Conservation (phyloP, 2,329 filamentous ascomycete species). For the Monilinia fructicola region DNA sequence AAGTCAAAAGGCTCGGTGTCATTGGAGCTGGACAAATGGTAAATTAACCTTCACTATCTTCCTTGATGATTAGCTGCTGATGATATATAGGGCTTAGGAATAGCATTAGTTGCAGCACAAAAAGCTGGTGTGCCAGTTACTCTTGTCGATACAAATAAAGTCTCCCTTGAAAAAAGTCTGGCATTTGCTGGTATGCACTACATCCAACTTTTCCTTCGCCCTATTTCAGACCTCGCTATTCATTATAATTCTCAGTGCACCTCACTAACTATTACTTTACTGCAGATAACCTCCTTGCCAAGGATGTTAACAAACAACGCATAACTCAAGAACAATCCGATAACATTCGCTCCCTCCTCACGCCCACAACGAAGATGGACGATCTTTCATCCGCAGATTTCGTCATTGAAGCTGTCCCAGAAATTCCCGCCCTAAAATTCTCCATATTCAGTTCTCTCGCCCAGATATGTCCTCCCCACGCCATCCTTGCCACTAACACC, state of each 20-base stretch:
- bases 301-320: conserved; percentile 85
- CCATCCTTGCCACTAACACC: conserved; percentile 94
- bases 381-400: conserved; percentile 85
- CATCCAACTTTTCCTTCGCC: not conserved
- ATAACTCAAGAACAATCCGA: conserved; percentile 81
- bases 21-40: conserved; percentile 97
- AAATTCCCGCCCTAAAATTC: conserved; percentile 83
- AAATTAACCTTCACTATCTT: conserved; percentile 28
- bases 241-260: not conserved
- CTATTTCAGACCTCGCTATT: not conserved
- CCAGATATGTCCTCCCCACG: conserved; percentile 75
- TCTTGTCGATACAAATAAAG: conserved; percentile 79
- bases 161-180: conserved; percentile 83
- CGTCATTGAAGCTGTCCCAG: conserved; percentile 95
- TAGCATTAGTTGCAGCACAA: conserved; percentile 88
- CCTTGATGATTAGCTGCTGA: conserved; percentile 5
- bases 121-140: conserved; percentile 81
- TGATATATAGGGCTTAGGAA: conserved; percentile 74
- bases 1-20: conserved; percentile 86
- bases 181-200: conserved; percentile 73
- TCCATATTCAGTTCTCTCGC: conserved; percentile 84
- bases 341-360: conserved; percentile 67
- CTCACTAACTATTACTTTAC: not conserved
- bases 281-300: conserved; percentile 84
- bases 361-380: conserved; percentile 69